A percentile compares a stretch with the other conserved stretches of the same genome.
These are phyloP conservation scores for Gossypium lobatum DNA, from an alignment of 441 rosid genomes.

Conservation along the genomic window DNA sequence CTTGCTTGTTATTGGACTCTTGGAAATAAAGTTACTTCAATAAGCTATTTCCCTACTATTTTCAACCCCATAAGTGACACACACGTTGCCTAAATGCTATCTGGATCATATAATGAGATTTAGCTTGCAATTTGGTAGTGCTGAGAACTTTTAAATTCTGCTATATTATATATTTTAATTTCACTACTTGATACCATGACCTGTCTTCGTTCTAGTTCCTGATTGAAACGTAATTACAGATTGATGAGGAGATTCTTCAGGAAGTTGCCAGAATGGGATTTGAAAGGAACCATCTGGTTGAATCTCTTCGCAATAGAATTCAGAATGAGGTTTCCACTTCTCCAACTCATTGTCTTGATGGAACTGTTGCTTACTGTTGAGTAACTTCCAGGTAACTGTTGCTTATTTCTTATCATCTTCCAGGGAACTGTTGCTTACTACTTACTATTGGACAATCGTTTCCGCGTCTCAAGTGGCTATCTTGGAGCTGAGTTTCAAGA, in stretches of 20 bases:
- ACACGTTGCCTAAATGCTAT: not conserved
- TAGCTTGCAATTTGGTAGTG: not conserved
- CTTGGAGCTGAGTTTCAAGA: conserved; percentile 98
- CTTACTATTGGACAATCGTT: conserved; percentile 78
- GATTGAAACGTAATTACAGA: conserved; percentile 37
- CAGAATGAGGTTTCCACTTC: conserved; percentile 67
- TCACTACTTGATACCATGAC: not conserved
- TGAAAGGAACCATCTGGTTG: conserved; percentile 68
- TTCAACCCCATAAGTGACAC: not conserved
- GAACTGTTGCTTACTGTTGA: not conserved
- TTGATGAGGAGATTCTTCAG: conserved; percentile 91
- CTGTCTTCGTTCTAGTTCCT: not conserved
- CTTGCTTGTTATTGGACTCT: not conserved
- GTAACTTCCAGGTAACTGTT: conserved; percentile 71
- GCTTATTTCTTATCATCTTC: conserved; percentile 36
- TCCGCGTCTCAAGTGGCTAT: conserved; percentile 90
- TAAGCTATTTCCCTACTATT: not conserved
- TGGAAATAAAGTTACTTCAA: not conserved
- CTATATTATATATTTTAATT: not conserved
- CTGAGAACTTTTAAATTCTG: not conserved
- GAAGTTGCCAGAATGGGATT: conserved; percentile 84
- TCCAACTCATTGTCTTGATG: conserved; percentile 5
- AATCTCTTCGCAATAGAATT: conserved; percentile 73
- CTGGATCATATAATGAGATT: not conserved
- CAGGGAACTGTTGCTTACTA: conserved; percentile 98